Base-by-base conservation (phyloP, 805 yeast genomes). In the Wickerhamiella hasegawae region DNA sequence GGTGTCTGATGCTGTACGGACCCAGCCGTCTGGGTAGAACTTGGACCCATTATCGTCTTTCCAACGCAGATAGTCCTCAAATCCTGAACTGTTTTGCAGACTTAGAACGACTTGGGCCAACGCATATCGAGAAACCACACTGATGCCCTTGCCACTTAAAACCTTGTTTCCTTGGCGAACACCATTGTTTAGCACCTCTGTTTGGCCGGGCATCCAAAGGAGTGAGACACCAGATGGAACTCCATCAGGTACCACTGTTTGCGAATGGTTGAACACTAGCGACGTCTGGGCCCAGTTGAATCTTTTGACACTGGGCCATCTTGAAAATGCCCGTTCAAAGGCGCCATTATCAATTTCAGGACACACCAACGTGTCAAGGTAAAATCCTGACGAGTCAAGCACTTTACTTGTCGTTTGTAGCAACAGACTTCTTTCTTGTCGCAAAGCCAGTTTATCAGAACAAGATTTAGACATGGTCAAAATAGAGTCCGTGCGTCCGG, bases 401-500 rank as follows among this genome's bases (percentile, higher is more conserved):
- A 54, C 17, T 6, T 22, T 35, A n/a, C 40, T 36, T n/a, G 44
- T 41, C 4, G 57, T 51, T 4, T 58, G 47, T 20, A 39, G 38
- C 4, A 61, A 37, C 19, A 60, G 33, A 10, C 66, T 61, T 4
- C 53, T 44, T 27, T 36, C 40, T 51, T 82, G 95, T 39, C 66
- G 65, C 33, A 76, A 35, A 29, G 80, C 65, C 18, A 87, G 53
- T 48, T 87, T 87, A 52, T 87, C 97, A 1, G 92, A 73, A 52
- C 97, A 87, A 1, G 94, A 81, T 52, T 84, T 87, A 21, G 92
- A 79, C 33, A 68, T 54, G 0, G 93, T 69, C 3, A 72, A 42
- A 2, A 68, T 66, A 2, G 95, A 77, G 51, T 90, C 97, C 20
- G 63, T 52, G 34, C 97, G 55, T 1, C 98, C 98, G 0, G 97